A percentile compares a stretch with the other conserved stretches of the same genome.
Evolutionary conservation across 306 rosid species (phyloP).

Genomic region (Sophora flavescens): DNA sequence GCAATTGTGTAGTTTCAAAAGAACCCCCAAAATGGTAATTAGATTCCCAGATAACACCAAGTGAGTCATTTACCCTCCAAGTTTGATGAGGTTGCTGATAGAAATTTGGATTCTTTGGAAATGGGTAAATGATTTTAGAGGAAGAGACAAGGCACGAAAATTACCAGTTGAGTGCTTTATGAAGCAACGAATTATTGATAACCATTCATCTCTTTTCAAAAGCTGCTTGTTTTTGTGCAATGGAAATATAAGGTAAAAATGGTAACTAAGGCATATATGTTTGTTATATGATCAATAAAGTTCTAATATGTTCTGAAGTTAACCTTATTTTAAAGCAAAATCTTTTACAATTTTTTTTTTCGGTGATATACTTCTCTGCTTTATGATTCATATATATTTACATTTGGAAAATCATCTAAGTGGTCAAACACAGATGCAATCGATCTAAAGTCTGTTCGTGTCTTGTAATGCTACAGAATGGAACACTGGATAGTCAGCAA

Average conservation of each 20-base stretch:
- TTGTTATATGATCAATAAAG: background rate
- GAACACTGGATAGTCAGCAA: background rate
- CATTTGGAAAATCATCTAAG: constrained; percentile 22
- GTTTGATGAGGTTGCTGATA: background rate
- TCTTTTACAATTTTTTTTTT: background rate
- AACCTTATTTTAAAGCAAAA: constrained; percentile 21
- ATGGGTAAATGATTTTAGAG: background rate
- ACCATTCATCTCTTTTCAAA: constrained; percentile 30
- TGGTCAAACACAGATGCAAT: constrained; percentile 19
- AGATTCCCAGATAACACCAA: no score
- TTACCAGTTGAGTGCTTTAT: constrained; percentile 37
- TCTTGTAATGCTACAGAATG: background rate
- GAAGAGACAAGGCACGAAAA: background rate
- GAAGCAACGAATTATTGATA: constrained; percentile 18
- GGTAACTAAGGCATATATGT: background rate
- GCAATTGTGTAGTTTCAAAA: no score
- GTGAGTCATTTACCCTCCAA: background rate
- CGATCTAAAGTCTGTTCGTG: background rate
- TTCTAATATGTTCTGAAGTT: background rate
- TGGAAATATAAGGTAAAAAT: constrained; percentile 16
- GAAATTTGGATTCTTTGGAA: constrained; percentile 7
- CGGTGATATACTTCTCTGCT: background rate
- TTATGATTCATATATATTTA: constrained; percentile 18
- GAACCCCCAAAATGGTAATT: no score
- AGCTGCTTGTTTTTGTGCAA: constrained; percentile 38